Percentiles rank a stretch among this genome's conserved stretches.
phyloP scores from a whole-genome alignment of 495 filamentous ascomycete species.

The Geoglossum glabrum region DNA sequence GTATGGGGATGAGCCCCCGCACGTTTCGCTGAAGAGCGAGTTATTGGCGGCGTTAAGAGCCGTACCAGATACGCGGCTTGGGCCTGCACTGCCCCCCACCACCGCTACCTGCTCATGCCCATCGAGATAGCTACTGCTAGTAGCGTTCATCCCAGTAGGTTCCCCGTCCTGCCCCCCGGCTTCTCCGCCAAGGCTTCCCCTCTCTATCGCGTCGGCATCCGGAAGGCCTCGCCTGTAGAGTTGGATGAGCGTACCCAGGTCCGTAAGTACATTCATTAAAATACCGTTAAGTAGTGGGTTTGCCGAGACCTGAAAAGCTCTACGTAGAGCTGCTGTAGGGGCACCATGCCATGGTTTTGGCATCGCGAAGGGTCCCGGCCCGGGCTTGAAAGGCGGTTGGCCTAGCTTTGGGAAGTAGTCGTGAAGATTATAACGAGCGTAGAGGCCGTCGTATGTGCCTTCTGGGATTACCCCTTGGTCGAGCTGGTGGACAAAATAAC shows the following conservation, averaged over 20 bases:
- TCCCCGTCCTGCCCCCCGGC: background rate
- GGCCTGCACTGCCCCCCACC: background rate
- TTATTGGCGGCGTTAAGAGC: background rate
- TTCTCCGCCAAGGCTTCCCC: background rate
- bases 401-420: constrained; percentile 7
- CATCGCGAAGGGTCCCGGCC: constrained; percentile 4
- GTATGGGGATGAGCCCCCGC: background rate
- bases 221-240: background rate
- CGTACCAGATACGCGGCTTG: background rate
- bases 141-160: background rate
- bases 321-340: constrained; percentile 6
- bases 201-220: background rate
- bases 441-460: constrained; percentile 3
- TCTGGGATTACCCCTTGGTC: background rate
- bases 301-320: constrained; percentile 4
- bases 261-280: background rate
- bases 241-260: background rate
- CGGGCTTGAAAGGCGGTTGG: constrained; percentile 1
- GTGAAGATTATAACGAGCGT: constrained; percentile 3
- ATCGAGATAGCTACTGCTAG: background rate
- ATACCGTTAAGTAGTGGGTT: background rate
- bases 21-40: no score
- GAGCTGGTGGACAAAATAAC: constrained; percentile 6
- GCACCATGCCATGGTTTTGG: constrained; percentile 6
- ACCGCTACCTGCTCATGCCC: background rate